Base-by-base conservation (phyloP, 2,329 filamentous ascomycete genomes). In the Rhynchosporium agropyri region DNA sequence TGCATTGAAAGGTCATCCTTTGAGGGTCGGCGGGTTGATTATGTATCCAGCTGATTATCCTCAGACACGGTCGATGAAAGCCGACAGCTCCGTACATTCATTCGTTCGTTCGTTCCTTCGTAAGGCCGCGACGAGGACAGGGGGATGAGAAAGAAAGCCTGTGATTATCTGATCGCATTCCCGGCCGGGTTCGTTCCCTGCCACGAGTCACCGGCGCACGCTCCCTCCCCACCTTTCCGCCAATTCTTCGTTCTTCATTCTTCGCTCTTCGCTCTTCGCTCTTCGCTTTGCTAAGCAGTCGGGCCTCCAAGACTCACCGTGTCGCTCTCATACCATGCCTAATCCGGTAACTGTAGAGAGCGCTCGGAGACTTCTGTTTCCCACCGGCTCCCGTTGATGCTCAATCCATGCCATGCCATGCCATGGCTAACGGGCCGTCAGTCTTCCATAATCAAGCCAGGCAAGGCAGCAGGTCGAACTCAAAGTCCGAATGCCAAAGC, bases 11-110 rank as follows among this genome's bases (percentile, higher is more conserved):
- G 45, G 29, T 46, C 29, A 26, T 48, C 45, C 43, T 46, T 48
- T 53, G 43, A 26, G 40, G 61, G 33, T 56, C 49, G 42, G 56
- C 50, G 38, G 50, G 58, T 51, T 51, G 51, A 42, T 60, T 60
- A 55, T 63, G 57, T 63, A 63, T 59, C 49, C 61, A 59, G 49
- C 48, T 63, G 56, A 63, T 63, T 10, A 31, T 53, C 28, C n/a
- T 58, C 55, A 40, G 48, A 55, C 36, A 61, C 50, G 59, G 42
- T 61, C 53, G 57, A 31, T 57, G 57, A 62, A 57, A 49, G 40
- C 60, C 60, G 60, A 62, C 60, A 62, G 15, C 43, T 62, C 60
- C 60, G 60, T 54, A 20, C 20, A 20, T 36, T 36, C 33, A 2
- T 36, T 36, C 5, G 33, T 20, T 20, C 20, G 20, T 20, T 20